Base-by-base conservation (phyloP, 768 basidiomycete genomes). In the Thelephora ganbajun region DNA sequence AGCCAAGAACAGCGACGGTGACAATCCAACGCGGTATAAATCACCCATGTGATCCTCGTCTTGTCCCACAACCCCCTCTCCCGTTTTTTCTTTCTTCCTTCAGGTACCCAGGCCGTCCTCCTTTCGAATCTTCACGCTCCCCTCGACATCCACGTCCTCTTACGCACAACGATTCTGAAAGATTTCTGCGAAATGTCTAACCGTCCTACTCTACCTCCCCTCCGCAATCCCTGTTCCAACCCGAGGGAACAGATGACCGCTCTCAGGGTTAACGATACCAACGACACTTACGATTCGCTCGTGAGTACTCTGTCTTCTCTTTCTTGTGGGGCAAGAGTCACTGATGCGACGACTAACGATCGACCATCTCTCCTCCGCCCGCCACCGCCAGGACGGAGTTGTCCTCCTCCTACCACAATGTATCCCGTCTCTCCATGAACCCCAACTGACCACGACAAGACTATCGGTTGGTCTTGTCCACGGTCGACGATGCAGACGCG, bases 141-240 rank as follows among this genome's bases (percentile, higher is more conserved):
- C 47, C 47, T 50, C 33, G 13, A 16, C 48, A 37, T 39, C 43
- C 45, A 30, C 14, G 23, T 46, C 51, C 54, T 35, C 43, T 51
- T 43, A 43, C 50, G 44, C 35, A 7, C 20, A 11, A 48, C 43
- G 42, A 36, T 18, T 35, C 50, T 16, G 13, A 14, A 30, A 47
- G 35, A 45, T 52, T 33, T 47, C 46, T 35, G 16, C 34, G 34
- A 36, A 18, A 33, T 50, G 14, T 36, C 20, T 45, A 48, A 58
- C 39, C 74, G 74, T 30, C 74, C 75, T 19, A 72, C 68, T 1
- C 71, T 79, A 11, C 77, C 77, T 12, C 63, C 77, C 11, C 65
- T 79, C 11, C 72, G 65, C 48, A 39, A 22, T 18, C 45, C 46
- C 1, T 16, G 16, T 41, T 22, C 16, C 16, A 41, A 30, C 19